Percentiles rank a stretch among this genome's conserved stretches.
Conservation (phyloP, 176 grass and related monocot genomes). For the Cymbopogon citratus region DNA sequence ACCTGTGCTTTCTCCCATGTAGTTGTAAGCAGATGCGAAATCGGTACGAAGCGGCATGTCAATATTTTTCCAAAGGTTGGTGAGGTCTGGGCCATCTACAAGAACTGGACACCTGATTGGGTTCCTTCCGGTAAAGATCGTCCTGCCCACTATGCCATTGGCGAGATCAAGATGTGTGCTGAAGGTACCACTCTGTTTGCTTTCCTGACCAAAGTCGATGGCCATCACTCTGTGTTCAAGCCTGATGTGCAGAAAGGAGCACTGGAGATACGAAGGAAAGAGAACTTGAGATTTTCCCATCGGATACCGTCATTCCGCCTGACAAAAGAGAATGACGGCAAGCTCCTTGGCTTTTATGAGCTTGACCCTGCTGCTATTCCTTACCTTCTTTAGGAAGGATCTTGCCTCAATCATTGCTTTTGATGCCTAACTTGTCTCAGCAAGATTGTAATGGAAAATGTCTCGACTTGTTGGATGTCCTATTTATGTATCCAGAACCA, state of each 20-base stretch:
- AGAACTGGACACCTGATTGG: conserved; percentile 65
- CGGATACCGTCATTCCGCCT: conserved; percentile 45
- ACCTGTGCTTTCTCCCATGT: conserved; percentile 60
- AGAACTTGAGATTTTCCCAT: conserved; percentile 57
- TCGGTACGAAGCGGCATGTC: neutral
- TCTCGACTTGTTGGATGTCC: no score
- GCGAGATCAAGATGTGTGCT: conserved; percentile 46
- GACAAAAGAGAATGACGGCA: conserved; percentile 49
- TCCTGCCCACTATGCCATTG: conserved; percentile 39
- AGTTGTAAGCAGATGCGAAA: conserved; percentile 18
- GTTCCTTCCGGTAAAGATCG: conserved; percentile 6
- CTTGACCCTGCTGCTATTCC: conserved; percentile 66
- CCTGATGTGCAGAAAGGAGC: conserved; percentile 17
- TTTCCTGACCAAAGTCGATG: conserved; percentile 40
- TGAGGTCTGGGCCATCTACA: conserved; percentile 76
- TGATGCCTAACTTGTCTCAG: no score
- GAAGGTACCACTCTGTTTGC: conserved; percentile 21
- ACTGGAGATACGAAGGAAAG: conserved; percentile 22
- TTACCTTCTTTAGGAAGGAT: no score
- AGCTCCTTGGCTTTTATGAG: conserved; percentile 57
- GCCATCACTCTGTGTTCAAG: conserved; percentile 50
- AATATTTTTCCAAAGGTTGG: conserved; percentile 56
- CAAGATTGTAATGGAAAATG: no score
- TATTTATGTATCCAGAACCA: no score
- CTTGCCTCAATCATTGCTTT: no score